A percentile compares a stretch with the other conserved stretches of the same genome.
These are phyloP conservation scores for Metarhizium anisopliae DNA, from an alignment of 2,329 filamentous ascomycete genomes.

Conservation along the genomic window DNA sequence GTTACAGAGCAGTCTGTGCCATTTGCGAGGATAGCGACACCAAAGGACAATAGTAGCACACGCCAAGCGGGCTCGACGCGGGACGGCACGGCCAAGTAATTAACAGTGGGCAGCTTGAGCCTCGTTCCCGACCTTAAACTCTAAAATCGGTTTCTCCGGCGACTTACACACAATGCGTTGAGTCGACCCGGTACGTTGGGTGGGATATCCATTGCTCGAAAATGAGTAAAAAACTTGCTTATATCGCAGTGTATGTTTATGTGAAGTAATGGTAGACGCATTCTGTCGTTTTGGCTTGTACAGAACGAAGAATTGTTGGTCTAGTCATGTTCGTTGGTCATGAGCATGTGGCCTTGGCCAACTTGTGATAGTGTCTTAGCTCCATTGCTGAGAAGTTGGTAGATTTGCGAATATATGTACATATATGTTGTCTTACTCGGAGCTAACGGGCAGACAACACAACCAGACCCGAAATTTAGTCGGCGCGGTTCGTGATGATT, in stretches of 20 bases:
- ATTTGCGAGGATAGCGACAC: not conserved
- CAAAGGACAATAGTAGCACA: not conserved
- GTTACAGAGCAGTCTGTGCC: not conserved
- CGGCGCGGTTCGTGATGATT: not conserved
- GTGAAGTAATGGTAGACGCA: too few relatives aligned
- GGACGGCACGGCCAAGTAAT: conserved; percentile 1
- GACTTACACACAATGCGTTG: not conserved
- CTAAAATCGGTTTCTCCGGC: not conserved
- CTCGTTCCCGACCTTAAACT: not conserved
- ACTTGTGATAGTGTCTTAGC: too few relatives aligned
- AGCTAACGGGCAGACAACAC: not conserved
- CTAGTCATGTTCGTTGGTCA: too few relatives aligned
- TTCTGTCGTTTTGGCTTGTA: too few relatives aligned
- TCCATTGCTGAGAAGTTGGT: too few relatives aligned
- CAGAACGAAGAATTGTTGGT: too few relatives aligned
- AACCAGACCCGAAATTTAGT: not conserved
- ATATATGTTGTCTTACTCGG: not conserved
- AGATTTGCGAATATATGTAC: too few relatives aligned
- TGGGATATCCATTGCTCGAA: too few relatives aligned
- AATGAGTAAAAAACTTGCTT: too few relatives aligned
- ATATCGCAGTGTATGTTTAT: too few relatives aligned
- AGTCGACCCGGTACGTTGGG: too few relatives aligned
- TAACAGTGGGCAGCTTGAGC: not conserved
- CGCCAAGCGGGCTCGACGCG: not conserved
- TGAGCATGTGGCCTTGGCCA: too few relatives aligned